Evolutionary conservation across 2,329 filamentous ascomycete genomes (phyloP).

Genomic region (Claviceps paspali): DNA sequence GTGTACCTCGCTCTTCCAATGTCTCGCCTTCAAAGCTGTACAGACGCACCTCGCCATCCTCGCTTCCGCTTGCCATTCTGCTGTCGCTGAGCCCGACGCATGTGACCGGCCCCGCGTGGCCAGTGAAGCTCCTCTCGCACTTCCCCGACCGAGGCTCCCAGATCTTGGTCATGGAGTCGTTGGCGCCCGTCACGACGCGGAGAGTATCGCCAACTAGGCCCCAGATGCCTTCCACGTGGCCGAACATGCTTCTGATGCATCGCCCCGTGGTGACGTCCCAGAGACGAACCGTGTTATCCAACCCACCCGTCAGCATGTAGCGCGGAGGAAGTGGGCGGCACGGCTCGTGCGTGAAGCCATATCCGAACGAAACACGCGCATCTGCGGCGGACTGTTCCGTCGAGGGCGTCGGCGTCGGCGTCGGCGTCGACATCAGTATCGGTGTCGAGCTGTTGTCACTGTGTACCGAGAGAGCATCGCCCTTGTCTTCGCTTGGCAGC

Average conservation of each 20-base stretch:
- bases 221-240: slow-evolving; percentile 94
- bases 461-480: slow-evolving; percentile 37
- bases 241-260: slow-evolving; percentile 86
- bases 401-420: slow-evolving; percentile 9
- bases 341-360: slow-evolving; percentile 44
- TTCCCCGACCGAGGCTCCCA: slow-evolving; percentile 89
- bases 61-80: slow-evolving; percentile 78
- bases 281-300: slow-evolving; percentile 81
- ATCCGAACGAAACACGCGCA: slow-evolving; percentile 40
- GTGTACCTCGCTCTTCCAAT: slow-evolving; percentile 34
- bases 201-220: slow-evolving; percentile 77
- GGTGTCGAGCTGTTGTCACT: slow-evolving; percentile 32
- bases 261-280: slow-evolving; percentile 78
- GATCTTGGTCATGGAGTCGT: slow-evolving; percentile 84
- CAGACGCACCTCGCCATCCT: slow-evolving; percentile 81
- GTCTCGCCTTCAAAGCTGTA: slow-evolving; percentile 54
- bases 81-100: slow-evolving; percentile 86
- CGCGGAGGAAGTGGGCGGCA: slow-evolving; percentile 60
- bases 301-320: slow-evolving; percentile 84
- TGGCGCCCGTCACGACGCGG: slow-evolving; percentile 73
- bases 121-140: slow-evolving; percentile 83
- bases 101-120: slow-evolving; percentile 80
- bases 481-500: slow-evolving; percentile 27
- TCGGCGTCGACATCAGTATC: slow-evolving; percentile 7
- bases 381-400: slow-evolving; percentile 24